Percentiles rank a stretch among this genome's conserved stretches.
Conservation (phyloP, 2,329 filamentous ascomycete species). For the Periconia digitata region DNA sequence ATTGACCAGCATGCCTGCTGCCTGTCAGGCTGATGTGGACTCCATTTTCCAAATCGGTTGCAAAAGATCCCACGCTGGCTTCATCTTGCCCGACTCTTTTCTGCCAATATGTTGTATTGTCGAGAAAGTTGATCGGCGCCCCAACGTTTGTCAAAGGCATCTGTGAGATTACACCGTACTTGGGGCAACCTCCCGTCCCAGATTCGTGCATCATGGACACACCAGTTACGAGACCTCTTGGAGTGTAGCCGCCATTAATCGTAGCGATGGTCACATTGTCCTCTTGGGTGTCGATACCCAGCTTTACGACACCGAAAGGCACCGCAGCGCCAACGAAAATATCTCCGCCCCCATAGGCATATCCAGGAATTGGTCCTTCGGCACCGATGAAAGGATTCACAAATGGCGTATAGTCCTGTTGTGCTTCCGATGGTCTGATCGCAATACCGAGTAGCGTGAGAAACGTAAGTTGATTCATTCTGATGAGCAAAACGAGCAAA, state of each 20-base stretch:
- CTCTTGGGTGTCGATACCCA: conserved; percentile 38
- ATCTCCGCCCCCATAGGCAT: conserved; percentile 45
- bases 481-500: background rate
- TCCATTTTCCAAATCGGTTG: conserved; percentile 57
- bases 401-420: conserved; percentile 44
- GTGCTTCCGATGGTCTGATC: background rate
- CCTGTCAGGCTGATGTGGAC: conserved; percentile 61
- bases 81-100: conserved; percentile 35
- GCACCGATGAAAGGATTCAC: conserved; percentile 56
- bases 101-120: conserved; percentile 46
- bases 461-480: conserved; percentile 1
- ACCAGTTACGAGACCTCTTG: conserved; percentile 38
- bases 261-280: conserved; percentile 22
- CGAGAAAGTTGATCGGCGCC: conserved; percentile 39
- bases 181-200: conserved; percentile 66
- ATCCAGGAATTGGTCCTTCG: conserved; percentile 49
- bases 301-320: conserved; percentile 39
- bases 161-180: conserved; percentile 65
- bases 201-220: conserved; percentile 40
- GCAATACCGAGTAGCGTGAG: background rate
- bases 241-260: conserved; percentile 42
- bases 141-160: conserved; percentile 52
- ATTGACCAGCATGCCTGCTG: conserved; percentile 59
- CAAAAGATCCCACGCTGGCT: conserved; percentile 64
- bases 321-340: conserved; percentile 36